These are phyloP conservation scores for Pistacia integerrima DNA, from an alignment of 345 rosid species.

Conservation along the genomic window DNA sequence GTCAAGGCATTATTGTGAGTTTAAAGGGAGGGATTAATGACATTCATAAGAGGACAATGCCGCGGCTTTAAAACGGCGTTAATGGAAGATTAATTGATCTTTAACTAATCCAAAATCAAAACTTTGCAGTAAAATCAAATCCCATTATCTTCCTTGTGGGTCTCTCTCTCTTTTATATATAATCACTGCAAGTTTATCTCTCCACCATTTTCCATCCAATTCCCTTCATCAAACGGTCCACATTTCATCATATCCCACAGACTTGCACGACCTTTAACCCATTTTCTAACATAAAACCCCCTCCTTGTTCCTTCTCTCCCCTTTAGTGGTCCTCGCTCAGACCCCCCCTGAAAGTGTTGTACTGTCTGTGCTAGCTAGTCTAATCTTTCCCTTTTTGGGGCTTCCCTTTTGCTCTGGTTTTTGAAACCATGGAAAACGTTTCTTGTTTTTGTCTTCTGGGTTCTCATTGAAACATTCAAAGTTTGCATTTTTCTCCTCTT, in stretches of 20 bases:
- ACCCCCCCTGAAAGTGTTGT: neutral
- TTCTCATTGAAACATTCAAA: neutral
- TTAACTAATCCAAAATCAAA: neutral
- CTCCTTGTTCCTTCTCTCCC: neutral
- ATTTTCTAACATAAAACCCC: neutral
- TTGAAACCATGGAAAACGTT: neutral
- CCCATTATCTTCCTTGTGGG: neutral
- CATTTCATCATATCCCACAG: neutral
- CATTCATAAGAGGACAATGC: neutral
- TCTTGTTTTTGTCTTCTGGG: neutral
- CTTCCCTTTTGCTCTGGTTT: neutral
- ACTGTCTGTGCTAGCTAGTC: neutral
- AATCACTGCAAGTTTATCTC: neutral
- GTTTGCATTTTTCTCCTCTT: neutral
- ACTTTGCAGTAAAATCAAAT: neutral
- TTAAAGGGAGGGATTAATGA: neutral
- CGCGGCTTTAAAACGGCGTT: neutral
- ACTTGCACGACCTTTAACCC: slow-evolving; percentile 3
- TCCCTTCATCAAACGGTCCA: neutral
- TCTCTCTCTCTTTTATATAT: neutral
- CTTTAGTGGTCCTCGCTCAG: neutral
- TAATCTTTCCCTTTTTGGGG: neutral
- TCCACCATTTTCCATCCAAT: neutral
- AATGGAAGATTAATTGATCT: neutral
- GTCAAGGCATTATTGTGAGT: neutral